Evolutionary conservation across 2,329 filamentous ascomycete genomes (phyloP), one percentile per base, ranked within the genome.

Genomic region (Trichoderma sp.): DNA sequence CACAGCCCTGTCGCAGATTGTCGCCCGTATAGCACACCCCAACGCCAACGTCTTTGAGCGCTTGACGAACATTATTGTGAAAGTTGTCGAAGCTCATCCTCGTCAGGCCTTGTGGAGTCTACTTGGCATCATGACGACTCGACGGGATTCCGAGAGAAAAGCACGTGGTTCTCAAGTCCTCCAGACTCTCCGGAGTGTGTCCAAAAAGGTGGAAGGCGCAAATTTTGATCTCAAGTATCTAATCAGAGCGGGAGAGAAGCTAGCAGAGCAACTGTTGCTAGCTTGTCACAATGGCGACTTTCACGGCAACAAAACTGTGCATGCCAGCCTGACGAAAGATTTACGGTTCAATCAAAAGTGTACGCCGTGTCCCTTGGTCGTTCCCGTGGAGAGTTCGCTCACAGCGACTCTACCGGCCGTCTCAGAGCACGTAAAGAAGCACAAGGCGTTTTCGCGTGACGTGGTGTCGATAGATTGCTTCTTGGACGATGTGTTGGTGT

Each of bases 21-120:
- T 99, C 71, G 96, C 95, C n/a, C 91, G 96, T 36, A 98, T 99
- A 77, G 93, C 93, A 60, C 96, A 99, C 82, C 90, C 92, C 1
- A 93, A 97, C 79, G 81, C 81, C 4, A 88, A 90, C 1, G 94
- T 97, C 2, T 97, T 93, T 81, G 89, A 91, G 72, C 85, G 93
- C 11, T 84, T 99, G 7, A 89, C 91, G 68, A 87, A 87, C 39
- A 95, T 98, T 75, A 94, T 99, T 70, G 84, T 92, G 73, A 95
- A 93, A 79, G 93, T 98, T n/a, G 91, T 97, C 9, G 87, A 90
- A 56, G 86, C 90, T n/a, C 93, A 98, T 80, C 95, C 96, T 0
- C 93, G 93, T 73, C 96, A 99, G 81, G 92, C 95, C 1, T 82
- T 98, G 30, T 99, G 96, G 97, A 93, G 92, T 77, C 83, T 99